Evolutionary conservation across 805 yeast genomes (phyloP), one percentile per base, ranked within the genome.

Genomic region (Metschnikowia similis): DNA sequence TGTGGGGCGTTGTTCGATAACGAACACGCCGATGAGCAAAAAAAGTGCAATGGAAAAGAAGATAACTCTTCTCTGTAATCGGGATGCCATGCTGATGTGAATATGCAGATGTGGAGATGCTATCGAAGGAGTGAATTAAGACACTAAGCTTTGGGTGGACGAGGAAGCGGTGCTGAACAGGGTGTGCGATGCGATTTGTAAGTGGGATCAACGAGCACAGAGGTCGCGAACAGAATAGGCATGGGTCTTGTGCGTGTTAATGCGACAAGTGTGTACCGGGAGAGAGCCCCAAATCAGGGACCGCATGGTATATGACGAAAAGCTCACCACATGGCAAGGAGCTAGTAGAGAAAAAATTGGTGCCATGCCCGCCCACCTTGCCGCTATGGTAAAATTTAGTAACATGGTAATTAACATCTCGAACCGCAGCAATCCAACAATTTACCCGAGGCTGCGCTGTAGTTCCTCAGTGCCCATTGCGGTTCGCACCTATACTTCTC

Each of bases 1-100:
- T 26, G 53, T 51, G 29, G 61, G 56, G 7, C 59, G 48, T 17
- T 53, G 56, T 36, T 52, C 58, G 27, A 54, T 50, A 29, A 55
- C 47, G 44, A 51, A 50, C 32, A 57, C 41, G 7, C 61, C 61
- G 8, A 49, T 48, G n/a, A 56, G 41, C 30, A 57, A 48, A 42
- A 57, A 56, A 8, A 57, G 38, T 26, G 35, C 35, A 8, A 56
- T 35, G n/a, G 52, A 45, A 14, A 51, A 13, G 31, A 48, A 40
- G 26, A 49, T 36, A 17, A 56, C 14, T 39, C 59, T 28, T 14
- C 47, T 48, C 27, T 50, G 56, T 16, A 44, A 32, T 8, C 57
- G 56, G 9, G 58, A 42, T 4, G 53, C 48, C 57, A 57, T 53
- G 26, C 14, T 29, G 9, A 21, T 21, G 29, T 8, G 14, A 32